Base-by-base conservation (phyloP, 371 early-diverging fungal genomes). In the Saksenaea vasiformis region DNA sequence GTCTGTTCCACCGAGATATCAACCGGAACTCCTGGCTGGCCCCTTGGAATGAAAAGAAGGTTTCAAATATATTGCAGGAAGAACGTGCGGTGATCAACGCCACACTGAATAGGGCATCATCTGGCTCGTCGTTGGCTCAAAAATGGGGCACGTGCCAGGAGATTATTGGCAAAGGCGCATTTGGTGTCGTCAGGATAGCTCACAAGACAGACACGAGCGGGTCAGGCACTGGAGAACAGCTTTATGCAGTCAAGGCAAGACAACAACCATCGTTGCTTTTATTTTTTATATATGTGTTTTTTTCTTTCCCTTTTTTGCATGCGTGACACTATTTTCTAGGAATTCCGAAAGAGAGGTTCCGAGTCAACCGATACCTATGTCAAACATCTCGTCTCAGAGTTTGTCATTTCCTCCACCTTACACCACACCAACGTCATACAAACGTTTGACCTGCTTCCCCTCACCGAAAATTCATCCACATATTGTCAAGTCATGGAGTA, bases 401-500 rank as follows among this genome's bases (percentile, higher is more conserved):
- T 87, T 60, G 90, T 90, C 64, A 92, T 92, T 44, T 76, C 84
- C 14, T 80, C 78, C 36, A 70, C 83, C 2, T 66, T 90, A 22
- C 86, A 83, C 56, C 93, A 92, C 62, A 72, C 68, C 27, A 86
- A 91, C 67, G 76, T 92, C 47, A 84, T 92, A 58, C 77, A 87
- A 65, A 90, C 91, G 1, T 64, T 90, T 51, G 93, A 92, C 65
- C 58, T 92, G n/a, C 65, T 89, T 28, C 89, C 87, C 1, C 65
- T 82, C 1, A 82, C 70, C 54, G 85, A 84, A 13, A 76, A 78
- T 1, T 79, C 84, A 4, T 63, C 77, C 24, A 70, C 78, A 5
- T 88, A 84, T 54, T 86, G 86, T 37, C 83, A 89, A 61, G 87
- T 90, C 5, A 89, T 90, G 89, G 90, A 89, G 60, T 90, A 84